phyloP scores from a whole-genome alignment of 441 rosid genomes.

The Raphanus hybrid region DNA sequence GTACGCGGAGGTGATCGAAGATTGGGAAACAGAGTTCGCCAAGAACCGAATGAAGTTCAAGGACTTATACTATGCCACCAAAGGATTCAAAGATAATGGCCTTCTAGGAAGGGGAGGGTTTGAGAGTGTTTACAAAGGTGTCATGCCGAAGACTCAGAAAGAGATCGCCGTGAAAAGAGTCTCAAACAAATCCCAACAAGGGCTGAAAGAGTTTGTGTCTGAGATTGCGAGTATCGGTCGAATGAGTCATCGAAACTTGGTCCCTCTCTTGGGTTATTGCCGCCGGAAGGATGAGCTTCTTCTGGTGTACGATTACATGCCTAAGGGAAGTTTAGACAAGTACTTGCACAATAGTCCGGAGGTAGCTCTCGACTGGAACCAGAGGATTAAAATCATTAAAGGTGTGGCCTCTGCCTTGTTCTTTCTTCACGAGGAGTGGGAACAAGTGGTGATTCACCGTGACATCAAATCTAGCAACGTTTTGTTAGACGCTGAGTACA shows the following conservation, averaged over 20 bases:
- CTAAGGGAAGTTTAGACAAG: constrained; percentile 61
- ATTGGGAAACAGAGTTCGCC: constrained; percentile 1
- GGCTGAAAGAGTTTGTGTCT: background rate
- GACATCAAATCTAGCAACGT: background rate
- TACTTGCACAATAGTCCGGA: constrained; percentile 53
- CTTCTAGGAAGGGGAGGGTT: background rate
- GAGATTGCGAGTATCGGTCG: constrained; percentile 3
- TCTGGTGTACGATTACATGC: constrained; percentile 1
- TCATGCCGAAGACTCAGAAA: background rate
- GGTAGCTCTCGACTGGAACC: constrained; percentile 58
- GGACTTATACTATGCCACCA: constrained; percentile 8
- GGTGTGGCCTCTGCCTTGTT: constrained; percentile 55
- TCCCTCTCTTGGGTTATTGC: constrained; percentile 65
- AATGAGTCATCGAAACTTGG: constrained; percentile 3
- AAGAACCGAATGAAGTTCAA: constrained; percentile 8
- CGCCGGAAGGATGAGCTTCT: constrained; percentile 50
- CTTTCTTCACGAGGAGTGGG: background rate
- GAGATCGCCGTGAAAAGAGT: constrained; percentile 4
- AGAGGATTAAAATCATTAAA: constrained; percentile 62
- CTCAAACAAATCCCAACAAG: background rate
- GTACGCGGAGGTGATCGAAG: background rate
- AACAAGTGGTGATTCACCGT: constrained; percentile 1
- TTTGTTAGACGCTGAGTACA: background rate
- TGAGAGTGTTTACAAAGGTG: constrained; percentile 8
- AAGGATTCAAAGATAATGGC: background rate